Conservation (phyloP, 495 filamentous ascomycete species). For the Barbatosphaeria neglecta region DNA sequence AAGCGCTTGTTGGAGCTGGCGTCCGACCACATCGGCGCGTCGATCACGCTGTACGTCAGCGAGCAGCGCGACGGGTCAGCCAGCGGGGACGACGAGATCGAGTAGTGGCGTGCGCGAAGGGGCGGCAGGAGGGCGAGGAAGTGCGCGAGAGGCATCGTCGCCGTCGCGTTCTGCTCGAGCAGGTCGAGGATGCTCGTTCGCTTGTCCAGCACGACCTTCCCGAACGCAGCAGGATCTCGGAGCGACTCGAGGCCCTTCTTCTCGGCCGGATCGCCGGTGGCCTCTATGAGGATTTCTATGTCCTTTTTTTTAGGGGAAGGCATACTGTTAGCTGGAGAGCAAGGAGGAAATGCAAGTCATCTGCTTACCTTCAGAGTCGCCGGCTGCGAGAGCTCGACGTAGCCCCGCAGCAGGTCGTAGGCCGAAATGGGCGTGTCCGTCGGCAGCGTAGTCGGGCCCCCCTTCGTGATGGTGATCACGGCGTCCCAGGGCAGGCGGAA, state of each 20-base stretch:
- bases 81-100: conserved; percentile 51
- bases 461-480: conserved; percentile 7
- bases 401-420: conserved; percentile 43
- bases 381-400: conserved; percentile 52
- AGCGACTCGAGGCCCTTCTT: background rate
- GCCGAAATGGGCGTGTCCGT: conserved; percentile 40
- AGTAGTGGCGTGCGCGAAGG: conserved; percentile 54
- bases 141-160: conserved; percentile 33
- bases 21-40: conserved; percentile 14
- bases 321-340: background rate
- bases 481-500: conserved; percentile 42
- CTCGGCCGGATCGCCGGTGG: background rate
- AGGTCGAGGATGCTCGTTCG: conserved; percentile 48
- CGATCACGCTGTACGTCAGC: conserved; percentile 42
- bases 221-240: conserved; percentile 5
- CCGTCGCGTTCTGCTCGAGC: conserved; percentile 32
- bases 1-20: conserved; percentile 22
- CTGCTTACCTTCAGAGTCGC: conserved; percentile 28
- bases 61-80: conserved; percentile 29
- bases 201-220: conserved; percentile 19
- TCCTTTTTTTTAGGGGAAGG: background rate
- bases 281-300: background rate
- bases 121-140: conserved; percentile 53
- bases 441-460: conserved; percentile 36
- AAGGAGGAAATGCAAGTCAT: background rate